Conservation (phyloP, 192 early-diverging fungal genomes). For the Thamnidium elegans region DNA sequence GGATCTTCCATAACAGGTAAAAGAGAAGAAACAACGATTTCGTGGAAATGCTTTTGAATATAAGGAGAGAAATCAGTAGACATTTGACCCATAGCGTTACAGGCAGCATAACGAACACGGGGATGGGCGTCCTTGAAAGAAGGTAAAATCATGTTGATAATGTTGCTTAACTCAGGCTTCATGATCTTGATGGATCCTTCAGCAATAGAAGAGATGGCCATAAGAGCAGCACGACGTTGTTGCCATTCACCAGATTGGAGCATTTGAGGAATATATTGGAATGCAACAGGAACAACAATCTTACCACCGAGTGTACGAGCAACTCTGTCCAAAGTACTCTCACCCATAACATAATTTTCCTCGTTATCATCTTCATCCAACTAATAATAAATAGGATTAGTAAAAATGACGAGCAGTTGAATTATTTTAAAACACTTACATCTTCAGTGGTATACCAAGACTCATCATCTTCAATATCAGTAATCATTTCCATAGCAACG, state of each 20-base stretch:
- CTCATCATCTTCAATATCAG: slow-evolving; percentile 83
- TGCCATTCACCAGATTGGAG: slow-evolving; percentile 82
- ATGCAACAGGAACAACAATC: slow-evolving; percentile 83
- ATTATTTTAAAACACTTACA: too few relatives aligned
- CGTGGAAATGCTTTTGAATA: slow-evolving; percentile 73
- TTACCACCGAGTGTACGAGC: slow-evolving; percentile 86
- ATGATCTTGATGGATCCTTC: slow-evolving; percentile 96
- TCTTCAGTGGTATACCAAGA: slow-evolving; percentile 88
- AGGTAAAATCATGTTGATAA: slow-evolving; percentile 79
- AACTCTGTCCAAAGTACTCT: slow-evolving; percentile 95
- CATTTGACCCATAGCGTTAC: slow-evolving; percentile 97
- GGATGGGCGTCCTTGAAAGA: slow-evolving; percentile 86
- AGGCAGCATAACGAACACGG: slow-evolving; percentile 94
- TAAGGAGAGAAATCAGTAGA: slow-evolving; percentile 89
- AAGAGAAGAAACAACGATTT: slow-evolving; percentile 68
- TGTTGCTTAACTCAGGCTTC: slow-evolving; percentile 82
- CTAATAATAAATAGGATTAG: slow-evolving; percentile 25
- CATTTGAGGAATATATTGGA: slow-evolving; percentile 87
- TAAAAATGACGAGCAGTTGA: too few relatives aligned
- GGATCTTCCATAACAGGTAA: slow-evolving; percentile 87
- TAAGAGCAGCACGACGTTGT: slow-evolving; percentile 87
- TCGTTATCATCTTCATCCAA: slow-evolving; percentile 90
- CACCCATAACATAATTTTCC: slow-evolving; percentile 84
- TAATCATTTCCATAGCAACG: slow-evolving; percentile 92
- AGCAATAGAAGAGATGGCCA: slow-evolving; percentile 94